A percentile compares a stretch with the other conserved stretches of the same genome.
phyloP scores from a whole-genome alignment of 2,329 filamentous ascomycete species.

The Pyricularia pennisetigena region DNA sequence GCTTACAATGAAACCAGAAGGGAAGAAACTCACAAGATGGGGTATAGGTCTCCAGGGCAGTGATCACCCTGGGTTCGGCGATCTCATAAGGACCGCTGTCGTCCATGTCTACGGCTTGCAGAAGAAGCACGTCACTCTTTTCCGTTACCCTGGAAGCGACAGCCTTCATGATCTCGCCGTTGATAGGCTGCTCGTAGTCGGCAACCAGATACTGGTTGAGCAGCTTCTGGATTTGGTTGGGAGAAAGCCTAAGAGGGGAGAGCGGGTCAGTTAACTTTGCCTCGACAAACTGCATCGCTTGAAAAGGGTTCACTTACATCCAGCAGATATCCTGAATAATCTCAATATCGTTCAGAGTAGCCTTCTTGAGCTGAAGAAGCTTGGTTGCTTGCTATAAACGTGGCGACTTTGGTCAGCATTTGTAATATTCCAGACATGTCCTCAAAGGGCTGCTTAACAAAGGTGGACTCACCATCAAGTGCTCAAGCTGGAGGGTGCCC shows the following conservation, averaged over 20 bases:
- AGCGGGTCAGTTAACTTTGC: conserved; percentile 3
- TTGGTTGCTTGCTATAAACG: conserved; percentile 79
- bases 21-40: conserved; percentile 70
- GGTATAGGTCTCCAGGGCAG: conserved; percentile 93
- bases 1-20: not conserved
- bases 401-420: not conserved
- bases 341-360: conserved; percentile 96
- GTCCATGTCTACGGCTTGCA: conserved; percentile 96
- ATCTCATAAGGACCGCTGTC: conserved; percentile 98
- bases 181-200: conserved; percentile 98
- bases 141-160: conserved; percentile 94
- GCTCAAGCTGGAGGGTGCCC: conserved; percentile 91
- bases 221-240: conserved; percentile 98
- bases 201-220: conserved; percentile 97
- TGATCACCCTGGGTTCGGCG: conserved; percentile 91
- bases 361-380: conserved; percentile 96
- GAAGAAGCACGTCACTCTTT: conserved; percentile 90
- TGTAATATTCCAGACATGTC: conserved; percentile 15
- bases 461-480: conserved; percentile 70
- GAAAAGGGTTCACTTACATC: conserved; percentile 60
- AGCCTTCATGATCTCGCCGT: conserved; percentile 99
- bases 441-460: not conserved
- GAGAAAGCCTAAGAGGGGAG: conserved; percentile 60
- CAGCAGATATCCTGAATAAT: conserved; percentile 99
- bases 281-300: not conserved